Evolutionary conservation across 2,329 filamentous ascomycete genomes (phyloP).

Genomic region (Mariannaea sp.): DNA sequence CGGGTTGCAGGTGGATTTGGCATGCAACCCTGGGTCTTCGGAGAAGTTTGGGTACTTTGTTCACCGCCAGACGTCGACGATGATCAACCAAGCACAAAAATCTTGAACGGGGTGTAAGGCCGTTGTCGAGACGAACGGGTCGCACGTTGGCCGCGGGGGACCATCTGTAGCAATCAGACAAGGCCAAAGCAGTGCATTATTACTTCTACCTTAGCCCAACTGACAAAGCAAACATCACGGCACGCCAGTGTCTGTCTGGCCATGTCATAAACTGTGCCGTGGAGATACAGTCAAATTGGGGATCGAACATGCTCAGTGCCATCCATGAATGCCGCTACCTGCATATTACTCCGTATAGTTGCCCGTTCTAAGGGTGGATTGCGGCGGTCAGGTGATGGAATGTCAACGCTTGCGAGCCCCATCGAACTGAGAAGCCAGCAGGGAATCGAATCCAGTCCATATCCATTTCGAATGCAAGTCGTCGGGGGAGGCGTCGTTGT

Average conservation of each 20-base stretch:
- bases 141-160: not conserved
- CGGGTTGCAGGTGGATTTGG: constrained; percentile 10
- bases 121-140: not conserved
- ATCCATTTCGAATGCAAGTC: not conserved
- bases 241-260: not conserved
- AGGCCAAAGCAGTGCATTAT: not conserved
- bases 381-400: constrained; percentile 33
- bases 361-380: too few species aligned
- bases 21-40: not conserved
- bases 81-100: not conserved
- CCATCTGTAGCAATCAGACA: not conserved
- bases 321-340: not conserved
- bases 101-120: not conserved
- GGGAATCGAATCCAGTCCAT: constrained; percentile 13
- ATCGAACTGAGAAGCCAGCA: constrained; percentile 15
- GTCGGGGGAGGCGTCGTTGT: not conserved
- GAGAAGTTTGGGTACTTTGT: not conserved
- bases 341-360: too few species aligned
- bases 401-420: constrained; percentile 33
- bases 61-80: constrained; percentile 15
- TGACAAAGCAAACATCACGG: not conserved
- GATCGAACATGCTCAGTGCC: constrained; percentile 9
- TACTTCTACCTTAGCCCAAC: not conserved
- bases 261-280: too few species aligned
- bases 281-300: too few species aligned